Conservation (phyloP, 768 basidiomycete genomes). For the Hericium alpestre region DNA sequence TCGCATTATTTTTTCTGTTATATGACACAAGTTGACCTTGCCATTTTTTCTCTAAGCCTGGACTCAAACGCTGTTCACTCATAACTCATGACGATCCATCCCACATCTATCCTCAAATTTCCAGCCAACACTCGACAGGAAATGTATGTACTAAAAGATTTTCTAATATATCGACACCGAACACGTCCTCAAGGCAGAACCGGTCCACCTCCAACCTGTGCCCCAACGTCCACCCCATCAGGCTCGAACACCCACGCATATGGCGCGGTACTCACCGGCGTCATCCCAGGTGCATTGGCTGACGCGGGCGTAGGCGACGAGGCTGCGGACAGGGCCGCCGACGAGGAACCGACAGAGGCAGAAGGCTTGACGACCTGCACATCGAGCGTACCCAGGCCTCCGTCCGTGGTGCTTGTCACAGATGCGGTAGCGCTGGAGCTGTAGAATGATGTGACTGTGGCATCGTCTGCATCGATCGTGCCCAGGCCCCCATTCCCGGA, state of each 20-base stretch:
- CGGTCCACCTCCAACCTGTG: background rate
- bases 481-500: no score
- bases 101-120: no score
- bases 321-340: conserved; percentile 6
- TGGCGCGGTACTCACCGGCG: conserved; percentile 9
- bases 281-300: conserved; percentile 4
- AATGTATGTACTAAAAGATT: no score
- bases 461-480: no score
- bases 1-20: no score
- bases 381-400: background rate
- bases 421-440: background rate
- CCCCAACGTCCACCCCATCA: background rate
- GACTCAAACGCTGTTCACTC: no score
- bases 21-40: no score
- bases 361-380: background rate
- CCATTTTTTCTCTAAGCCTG: no score
- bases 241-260: conserved; percentile 14
- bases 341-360: background rate
- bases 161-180: no score
- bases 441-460: no score
- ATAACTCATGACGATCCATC: no score
- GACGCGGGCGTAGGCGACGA: background rate
- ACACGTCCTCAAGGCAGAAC: background rate
- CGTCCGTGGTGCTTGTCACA: background rate
- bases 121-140: no score